Base-by-base conservation (phyloP, 148 eudicot genomes). In the Selenicereus undatus region DNA sequence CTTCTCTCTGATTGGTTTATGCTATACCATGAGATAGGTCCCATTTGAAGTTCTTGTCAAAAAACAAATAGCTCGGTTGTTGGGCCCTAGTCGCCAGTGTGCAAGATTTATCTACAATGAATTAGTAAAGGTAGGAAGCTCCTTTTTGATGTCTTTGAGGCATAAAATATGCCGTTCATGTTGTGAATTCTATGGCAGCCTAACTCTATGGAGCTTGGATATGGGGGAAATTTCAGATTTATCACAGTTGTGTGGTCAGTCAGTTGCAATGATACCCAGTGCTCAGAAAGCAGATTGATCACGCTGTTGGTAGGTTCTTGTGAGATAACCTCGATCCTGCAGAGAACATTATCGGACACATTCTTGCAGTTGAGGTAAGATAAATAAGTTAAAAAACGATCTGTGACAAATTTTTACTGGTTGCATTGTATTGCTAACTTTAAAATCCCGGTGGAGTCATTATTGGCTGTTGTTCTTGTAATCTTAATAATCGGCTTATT, bases 71-170 rank as follows among this genome's bases (percentile, higher is more conserved):
- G 89, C 90, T 76, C 99, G 98, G 35, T 86, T 96, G 77, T 78
- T 93, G 86, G 99, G 91, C 85, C 99, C 99, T 65, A 91, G 99
- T 86, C 91, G 93, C 82, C 99, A 96, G 73, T 96, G 99, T 87
- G 97, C 99, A 42, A 89, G 91, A 84, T 96, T 96, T 72, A 89
- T 96, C 81, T 96, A 93, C 80, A 90, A 92, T 80, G 99, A 96
- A 84, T 80, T 96, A 80, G 87, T 93, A 65, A 96, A 96, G 91
- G 99, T 91, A 85, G 75, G 64, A 30, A 81, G 14, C 79, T 69
- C 29, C 79, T 80, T 26, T 56, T 35, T 65, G 58, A 45, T 77
- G 52, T 78, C 60, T 73, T 21, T 27, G 42, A 36, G 17, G 24
- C 17, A 20, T 4, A 68, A 72, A 8, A 13, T 71, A 11, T 56